Conservation (phyloP, 2,329 filamentous ascomycete species). For the Tolypocladium album region DNA sequence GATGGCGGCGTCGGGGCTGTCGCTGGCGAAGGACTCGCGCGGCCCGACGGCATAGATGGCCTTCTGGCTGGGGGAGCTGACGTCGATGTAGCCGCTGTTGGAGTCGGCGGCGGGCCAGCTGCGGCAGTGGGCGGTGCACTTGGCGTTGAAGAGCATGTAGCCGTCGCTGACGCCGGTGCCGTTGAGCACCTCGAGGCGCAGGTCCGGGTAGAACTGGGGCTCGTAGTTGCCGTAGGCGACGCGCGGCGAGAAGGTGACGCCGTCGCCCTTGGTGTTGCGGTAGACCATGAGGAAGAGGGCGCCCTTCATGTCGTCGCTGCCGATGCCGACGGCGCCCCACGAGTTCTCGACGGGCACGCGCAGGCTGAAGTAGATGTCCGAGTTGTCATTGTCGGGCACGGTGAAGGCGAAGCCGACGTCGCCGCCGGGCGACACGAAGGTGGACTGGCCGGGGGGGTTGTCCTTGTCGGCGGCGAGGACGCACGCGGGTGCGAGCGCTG, state of each 20-base stretch:
- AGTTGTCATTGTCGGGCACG: slow-evolving; percentile 32
- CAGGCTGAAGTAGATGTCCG: slow-evolving; percentile 44
- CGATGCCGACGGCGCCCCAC: slow-evolving; percentile 47
- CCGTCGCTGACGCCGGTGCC: slow-evolving; percentile 37
- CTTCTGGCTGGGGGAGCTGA: slow-evolving; percentile 31
- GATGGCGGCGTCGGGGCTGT: slow-evolving; percentile 32
- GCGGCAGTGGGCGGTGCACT: slow-evolving; percentile 39
- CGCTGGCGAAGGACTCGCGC: slow-evolving; percentile 27
- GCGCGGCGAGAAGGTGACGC: slow-evolving; percentile 47
- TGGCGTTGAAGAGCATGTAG: slow-evolving; percentile 36
- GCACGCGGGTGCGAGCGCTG: slow-evolving; percentile 12
- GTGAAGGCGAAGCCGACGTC: slow-evolving; percentile 39
- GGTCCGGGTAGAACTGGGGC: slow-evolving; percentile 32
- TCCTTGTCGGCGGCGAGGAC: slow-evolving; percentile 15
- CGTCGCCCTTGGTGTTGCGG: slow-evolving; percentile 30
- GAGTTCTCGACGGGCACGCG: slow-evolving; percentile 31
- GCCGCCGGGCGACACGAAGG: slow-evolving; percentile 31
- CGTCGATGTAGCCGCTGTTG: slow-evolving; percentile 33
- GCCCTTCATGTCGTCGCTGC: slow-evolving; percentile 37
- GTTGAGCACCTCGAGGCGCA: slow-evolving; percentile 31
- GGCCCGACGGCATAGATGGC: slow-evolving; percentile 49
- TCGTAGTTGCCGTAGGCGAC: slow-evolving; percentile 39
- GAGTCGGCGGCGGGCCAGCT: slow-evolving; percentile 29
- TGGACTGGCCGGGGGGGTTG: slow-evolving; percentile 23
- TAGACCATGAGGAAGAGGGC: slow-evolving; percentile 47